Evolutionary conservation across 1,139 yeast genomes (phyloP), one percentile per base, ranked within the genome.

Genomic region (Trichomonascaceae sp.): DNA sequence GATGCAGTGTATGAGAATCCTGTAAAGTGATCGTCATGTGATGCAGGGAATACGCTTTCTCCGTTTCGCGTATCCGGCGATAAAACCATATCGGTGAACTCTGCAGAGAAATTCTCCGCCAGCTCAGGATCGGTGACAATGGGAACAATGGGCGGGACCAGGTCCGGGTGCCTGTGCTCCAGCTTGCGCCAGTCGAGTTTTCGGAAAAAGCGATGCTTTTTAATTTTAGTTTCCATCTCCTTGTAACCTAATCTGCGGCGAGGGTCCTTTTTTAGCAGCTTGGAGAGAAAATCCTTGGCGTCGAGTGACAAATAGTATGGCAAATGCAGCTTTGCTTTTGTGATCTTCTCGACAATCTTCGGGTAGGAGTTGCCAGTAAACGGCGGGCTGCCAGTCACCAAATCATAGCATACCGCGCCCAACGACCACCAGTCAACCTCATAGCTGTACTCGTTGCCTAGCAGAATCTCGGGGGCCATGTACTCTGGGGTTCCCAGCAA

Each of bases 401-500:
- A 67, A 55, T 89, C 97, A 53, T 65, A 84, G 20, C 84, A 69
- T 5, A 89, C 82, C 44, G 95, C 84, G 0, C 98, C 97, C 20
- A 89, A 63, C 0, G 96, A 84, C 93, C 97, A 89, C 93, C 96
- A 89, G 53, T 89, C 98, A 8, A 92, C 95, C 6, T 76, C 69
- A 43, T 71, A 76, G 43, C 85, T 89, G 52, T 89, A 89, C n/a
- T 78, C 75, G 42, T 77, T 74, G 17, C 95, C 95, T 34, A 71
- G 72, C 17, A 89, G 59, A 22, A 89, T 80, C 54, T 89, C 97
- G 1, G 98, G 98, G 0, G 97, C 97, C 82, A 87, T 85, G 53
- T 85, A 87, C 56, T 85, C 95, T 0, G 94, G 93, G 0, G 96
- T 87, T 0, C 97, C 98, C 22, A 85, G 78, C 51, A 87, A 72